phyloP scores from a whole-genome alignment of 257 asterid genomes.

The Solanum bukasovii region DNA sequence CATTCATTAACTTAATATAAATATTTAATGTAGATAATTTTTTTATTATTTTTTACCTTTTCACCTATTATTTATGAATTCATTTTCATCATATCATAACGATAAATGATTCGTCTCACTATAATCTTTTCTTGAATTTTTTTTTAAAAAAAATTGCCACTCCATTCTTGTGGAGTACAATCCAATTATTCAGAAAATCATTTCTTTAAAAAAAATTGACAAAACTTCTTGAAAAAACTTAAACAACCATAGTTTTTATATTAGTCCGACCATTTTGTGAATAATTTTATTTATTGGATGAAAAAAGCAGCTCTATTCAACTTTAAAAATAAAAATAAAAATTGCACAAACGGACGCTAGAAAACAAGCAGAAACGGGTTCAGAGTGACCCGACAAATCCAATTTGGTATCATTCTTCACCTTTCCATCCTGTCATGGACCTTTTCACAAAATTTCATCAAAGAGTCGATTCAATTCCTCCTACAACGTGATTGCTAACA shows the following conservation, averaged over 20 bases:
- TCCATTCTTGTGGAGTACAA: too few relatives aligned
- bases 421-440: neutral
- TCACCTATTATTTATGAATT: too few relatives aligned
- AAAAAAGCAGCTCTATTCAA: neutral
- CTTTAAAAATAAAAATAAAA: neutral
- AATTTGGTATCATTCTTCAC: neutral
- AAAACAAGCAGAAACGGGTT: neutral
- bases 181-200: neutral
- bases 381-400: neutral
- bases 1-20: too few relatives aligned
- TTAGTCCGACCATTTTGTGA: too few relatives aligned
- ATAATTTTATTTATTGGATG: neutral
- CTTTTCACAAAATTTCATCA: neutral
- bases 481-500: neutral
- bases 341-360: neutral
- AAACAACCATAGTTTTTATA: neutral
- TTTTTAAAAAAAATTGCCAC: too few relatives aligned
- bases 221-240: too few relatives aligned
- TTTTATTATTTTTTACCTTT: too few relatives aligned
- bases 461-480: neutral
- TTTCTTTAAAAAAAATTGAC: neutral
- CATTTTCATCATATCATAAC: too few relatives aligned
- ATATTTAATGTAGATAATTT: too few relatives aligned
- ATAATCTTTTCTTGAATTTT: too few relatives aligned
- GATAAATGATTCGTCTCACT: too few relatives aligned